phyloP scores from a whole-genome alignment of 2,329 filamentous ascomycete species.

The Colletotrichum liriopes region DNA sequence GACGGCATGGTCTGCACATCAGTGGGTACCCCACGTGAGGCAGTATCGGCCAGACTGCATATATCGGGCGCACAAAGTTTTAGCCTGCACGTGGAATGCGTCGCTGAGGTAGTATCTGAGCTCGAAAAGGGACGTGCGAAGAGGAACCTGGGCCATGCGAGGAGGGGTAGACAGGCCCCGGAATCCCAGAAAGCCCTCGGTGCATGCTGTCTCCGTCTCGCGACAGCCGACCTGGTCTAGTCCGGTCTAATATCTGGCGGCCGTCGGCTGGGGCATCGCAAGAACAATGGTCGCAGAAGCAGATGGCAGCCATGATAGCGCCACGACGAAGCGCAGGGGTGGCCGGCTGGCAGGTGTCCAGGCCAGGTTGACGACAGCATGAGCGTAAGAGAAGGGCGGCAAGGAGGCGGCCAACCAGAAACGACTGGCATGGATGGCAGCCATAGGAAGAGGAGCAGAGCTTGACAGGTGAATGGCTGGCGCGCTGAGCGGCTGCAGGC shows the following conservation, averaged over 20 bases:
- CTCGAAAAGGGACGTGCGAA: conserved; percentile 37
- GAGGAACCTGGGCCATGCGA: conserved; percentile 13
- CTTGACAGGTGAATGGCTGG: conserved; percentile 19
- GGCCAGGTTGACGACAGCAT: conserved; percentile 6
- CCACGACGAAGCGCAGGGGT: conserved; percentile 12
- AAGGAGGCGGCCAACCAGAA: conserved; percentile 30
- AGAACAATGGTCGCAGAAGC: not conserved
- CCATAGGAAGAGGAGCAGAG: conserved; percentile 12
- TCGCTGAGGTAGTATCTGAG: conserved; percentile 34
- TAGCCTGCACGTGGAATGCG: conserved; percentile 38
- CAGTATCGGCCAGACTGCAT: conserved; percentile 36
- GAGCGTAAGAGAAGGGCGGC: conserved; percentile 16
- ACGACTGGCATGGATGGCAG: conserved; percentile 26
- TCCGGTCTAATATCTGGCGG: conserved; percentile 18
- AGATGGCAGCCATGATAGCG: conserved; percentile 13
- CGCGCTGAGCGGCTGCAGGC: conserved; percentile 28
- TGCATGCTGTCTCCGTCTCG: conserved; percentile 9
- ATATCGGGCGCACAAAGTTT: conserved; percentile 42
- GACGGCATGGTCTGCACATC: conserved; percentile 42
- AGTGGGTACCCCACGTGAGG: conserved; percentile 44
- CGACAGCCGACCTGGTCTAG: conserved; percentile 12
- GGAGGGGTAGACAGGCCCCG: conserved; percentile 29
- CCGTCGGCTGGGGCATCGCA: conserved; percentile 22
- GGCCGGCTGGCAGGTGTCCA: conserved; percentile 19
- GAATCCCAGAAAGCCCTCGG: conserved; percentile 22